A percentile compares a stretch with the other conserved stretches of the same genome.
phyloP scores from a whole-genome alignment of 805 yeast species.

The Starmerella bombicola region DNA sequence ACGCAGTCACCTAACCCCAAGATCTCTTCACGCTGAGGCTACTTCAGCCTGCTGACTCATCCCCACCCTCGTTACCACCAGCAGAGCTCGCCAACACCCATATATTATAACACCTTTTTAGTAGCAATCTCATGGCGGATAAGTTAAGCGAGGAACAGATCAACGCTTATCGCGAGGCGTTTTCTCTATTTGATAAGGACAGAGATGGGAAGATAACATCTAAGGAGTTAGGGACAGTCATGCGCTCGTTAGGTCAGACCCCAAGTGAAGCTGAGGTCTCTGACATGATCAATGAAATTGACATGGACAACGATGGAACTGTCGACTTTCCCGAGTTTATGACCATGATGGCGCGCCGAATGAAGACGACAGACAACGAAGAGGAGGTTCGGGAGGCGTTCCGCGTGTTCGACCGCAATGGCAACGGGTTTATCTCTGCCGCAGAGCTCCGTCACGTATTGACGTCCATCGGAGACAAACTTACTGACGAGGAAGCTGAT shows the following conservation, averaged over 20 bases:
- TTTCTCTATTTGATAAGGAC: constrained; percentile 91
- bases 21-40: too few relatives aligned
- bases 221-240: constrained; percentile 90
- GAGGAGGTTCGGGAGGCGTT: constrained; percentile 96
- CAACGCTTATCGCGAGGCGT: constrained; percentile 94
- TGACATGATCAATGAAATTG: constrained; percentile 95
- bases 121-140: constrained; percentile 52
- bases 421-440: constrained; percentile 92
- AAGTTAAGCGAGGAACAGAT: constrained; percentile 91
- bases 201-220: constrained; percentile 93
- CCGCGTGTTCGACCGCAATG: constrained; percentile 87
- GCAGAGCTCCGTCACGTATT: constrained; percentile 94
- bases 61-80: too few relatives aligned
- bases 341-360: constrained; percentile 81
- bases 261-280: constrained; percentile 93
- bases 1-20: too few relatives aligned
- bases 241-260: constrained; percentile 97
- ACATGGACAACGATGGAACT: constrained; percentile 84
- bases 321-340: constrained; percentile 73
- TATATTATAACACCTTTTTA: too few relatives aligned
- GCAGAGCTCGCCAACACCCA: too few relatives aligned
- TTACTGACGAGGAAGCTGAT: constrained; percentile 92
- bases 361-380: constrained; percentile 93
- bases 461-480: constrained; percentile 93
- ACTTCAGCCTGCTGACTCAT: too few relatives aligned